phyloP scores from a whole-genome alignment of 495 filamentous ascomycete species.

The Neurospora tetraspora region DNA sequence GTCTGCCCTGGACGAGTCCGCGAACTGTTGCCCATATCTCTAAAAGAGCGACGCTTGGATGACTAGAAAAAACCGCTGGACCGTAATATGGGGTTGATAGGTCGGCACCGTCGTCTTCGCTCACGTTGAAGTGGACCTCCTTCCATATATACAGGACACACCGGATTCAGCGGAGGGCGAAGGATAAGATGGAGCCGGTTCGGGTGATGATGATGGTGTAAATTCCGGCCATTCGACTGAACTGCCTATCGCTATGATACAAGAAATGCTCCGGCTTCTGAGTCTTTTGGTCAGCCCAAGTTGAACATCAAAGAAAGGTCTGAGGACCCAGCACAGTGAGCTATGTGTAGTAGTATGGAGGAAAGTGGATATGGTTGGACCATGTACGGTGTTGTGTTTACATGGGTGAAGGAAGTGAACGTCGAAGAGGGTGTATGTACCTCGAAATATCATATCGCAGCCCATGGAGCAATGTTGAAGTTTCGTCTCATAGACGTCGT shows the following conservation, averaged over 20 bases:
- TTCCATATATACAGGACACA: conserved; percentile 7
- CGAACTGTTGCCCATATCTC: conserved; percentile 19
- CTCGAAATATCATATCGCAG: not conserved
- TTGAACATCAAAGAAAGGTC: not conserved
- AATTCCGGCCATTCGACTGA: not conserved
- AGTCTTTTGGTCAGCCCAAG: not conserved
- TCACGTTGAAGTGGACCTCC: conserved; percentile 14
- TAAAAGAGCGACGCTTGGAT: not conserved
- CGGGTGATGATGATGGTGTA: not conserved
- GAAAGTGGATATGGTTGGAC: not conserved
- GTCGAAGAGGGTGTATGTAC: not conserved
- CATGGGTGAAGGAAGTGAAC: not conserved
- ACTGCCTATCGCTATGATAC: not conserved
- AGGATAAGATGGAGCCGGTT: not conserved
- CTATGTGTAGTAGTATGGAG: not conserved
- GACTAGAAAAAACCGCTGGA: not conserved
- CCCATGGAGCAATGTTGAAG: not conserved
- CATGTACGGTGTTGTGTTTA: not conserved
- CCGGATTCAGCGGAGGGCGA: not conserved
- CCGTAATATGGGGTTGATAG: not conserved
- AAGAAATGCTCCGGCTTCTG: not conserved
- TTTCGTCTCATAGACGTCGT: not conserved
- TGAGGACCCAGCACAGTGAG: not conserved
- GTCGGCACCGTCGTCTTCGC: conserved; percentile 2
- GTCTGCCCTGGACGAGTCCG: conserved; percentile 14